phyloP scores from a whole-genome alignment of 2,329 filamentous ascomycete genomes.

The Pseudogymnoascus sp. region DNA sequence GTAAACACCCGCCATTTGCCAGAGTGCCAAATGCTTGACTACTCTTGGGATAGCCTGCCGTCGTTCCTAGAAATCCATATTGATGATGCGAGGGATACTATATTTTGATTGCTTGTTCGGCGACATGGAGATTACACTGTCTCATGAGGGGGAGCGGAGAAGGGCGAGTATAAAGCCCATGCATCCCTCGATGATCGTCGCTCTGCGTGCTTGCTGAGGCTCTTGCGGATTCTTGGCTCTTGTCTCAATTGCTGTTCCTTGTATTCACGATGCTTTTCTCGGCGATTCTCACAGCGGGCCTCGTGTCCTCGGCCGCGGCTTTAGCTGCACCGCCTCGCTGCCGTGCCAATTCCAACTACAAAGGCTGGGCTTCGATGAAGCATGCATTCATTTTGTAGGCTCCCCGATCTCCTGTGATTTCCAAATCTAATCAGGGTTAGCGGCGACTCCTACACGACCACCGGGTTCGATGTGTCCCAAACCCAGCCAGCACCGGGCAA shows the following conservation, averaged over 20 bases:
- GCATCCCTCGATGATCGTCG: neutral
- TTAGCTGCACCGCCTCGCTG: conserved; percentile 16
- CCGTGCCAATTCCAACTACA: conserved; percentile 27
- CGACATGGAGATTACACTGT: neutral
- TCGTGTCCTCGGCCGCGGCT: neutral
- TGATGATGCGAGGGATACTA: neutral
- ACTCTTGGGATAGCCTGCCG: neutral
- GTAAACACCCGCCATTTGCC: neutral
- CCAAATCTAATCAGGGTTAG: conserved; percentile 19
- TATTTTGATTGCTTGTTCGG: conserved; percentile 6
- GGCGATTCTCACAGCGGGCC: neutral
- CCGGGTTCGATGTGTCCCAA: conserved; percentile 31
- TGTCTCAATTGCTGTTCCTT: neutral
- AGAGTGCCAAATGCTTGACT: neutral
- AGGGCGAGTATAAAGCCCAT: neutral
- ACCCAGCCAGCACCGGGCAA: conserved; percentile 31
- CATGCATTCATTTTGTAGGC: conserved; percentile 38
- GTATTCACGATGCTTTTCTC: neutral
- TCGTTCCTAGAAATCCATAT: neutral
- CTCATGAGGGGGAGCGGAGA: neutral
- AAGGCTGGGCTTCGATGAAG: conserved; percentile 34
- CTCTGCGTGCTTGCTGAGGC: neutral
- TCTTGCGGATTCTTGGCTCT: neutral
- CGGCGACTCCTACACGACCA: conserved; percentile 37
- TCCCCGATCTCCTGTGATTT: neutral